Conservation (phyloP, 1,284 basidiomycete genomes). For the Takashimella tepidaria region DNA sequence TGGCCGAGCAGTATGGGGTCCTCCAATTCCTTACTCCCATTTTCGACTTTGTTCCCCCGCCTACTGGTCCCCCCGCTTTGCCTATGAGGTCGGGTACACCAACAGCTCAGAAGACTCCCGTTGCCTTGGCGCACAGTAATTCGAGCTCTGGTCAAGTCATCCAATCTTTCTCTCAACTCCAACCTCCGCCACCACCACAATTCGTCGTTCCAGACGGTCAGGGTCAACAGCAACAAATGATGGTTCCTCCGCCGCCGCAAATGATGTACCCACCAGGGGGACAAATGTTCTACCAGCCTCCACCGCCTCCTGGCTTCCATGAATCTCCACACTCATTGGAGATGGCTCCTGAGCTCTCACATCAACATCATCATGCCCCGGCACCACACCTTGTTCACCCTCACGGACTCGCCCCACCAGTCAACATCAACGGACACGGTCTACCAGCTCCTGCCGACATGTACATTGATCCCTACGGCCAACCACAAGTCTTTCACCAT, state of each 20-base stretch:
- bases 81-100: conserved; percentile 35
- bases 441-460: conserved; percentile 31
- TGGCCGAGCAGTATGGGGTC: conserved; percentile 86
- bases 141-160: conserved; percentile 16
- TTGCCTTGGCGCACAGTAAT: background rate
- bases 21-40: conserved; percentile 75
- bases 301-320: conserved; percentile 6
- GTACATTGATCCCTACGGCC: conserved; percentile 43
- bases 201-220: conserved; percentile 11
- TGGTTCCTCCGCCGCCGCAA: conserved; percentile 6
- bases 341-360: background rate
- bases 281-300: conserved; percentile 21
- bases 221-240: conserved; percentile 10
- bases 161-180: conserved; percentile 23
- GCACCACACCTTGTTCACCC: background rate
- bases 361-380: background rate
- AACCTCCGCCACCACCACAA: conserved; percentile 31
- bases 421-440: conserved; percentile 32
- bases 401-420: conserved; percentile 26
- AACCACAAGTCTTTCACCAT: conserved; percentile 18
- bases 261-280: conserved; percentile 12
- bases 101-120: conserved; percentile 17
- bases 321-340: background rate
- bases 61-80: conserved; percentile 36
- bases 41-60: conserved; percentile 79